A percentile compares a stretch with the other conserved stretches of the same genome.
Evolutionary conservation across 2,329 filamentous ascomycete genomes (phyloP).

Genomic region (Myotisia sp.): DNA sequence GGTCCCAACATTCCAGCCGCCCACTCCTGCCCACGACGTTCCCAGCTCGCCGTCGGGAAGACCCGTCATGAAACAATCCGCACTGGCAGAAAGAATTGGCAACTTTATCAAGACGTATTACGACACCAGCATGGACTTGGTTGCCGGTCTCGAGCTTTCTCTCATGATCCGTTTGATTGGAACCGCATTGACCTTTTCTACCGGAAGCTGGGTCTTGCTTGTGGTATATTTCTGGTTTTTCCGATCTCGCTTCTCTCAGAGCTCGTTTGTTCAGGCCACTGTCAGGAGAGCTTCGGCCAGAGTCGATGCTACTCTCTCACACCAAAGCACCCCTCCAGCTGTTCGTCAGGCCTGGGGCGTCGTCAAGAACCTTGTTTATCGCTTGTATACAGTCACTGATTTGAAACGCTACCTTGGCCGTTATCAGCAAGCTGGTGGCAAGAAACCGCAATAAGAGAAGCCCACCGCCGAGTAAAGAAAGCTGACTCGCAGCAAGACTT

Average conservation of each 20-base stretch:
- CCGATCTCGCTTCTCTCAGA: slow-evolving; percentile 78
- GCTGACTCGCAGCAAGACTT: background rate
- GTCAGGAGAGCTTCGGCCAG: slow-evolving; percentile 59
- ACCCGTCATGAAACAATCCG: slow-evolving; percentile 38
- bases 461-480: background rate
- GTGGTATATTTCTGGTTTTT: slow-evolving; percentile 81
- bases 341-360: slow-evolving; percentile 67
- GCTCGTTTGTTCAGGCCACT: slow-evolving; percentile 76
- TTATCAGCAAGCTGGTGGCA: slow-evolving; percentile 20
- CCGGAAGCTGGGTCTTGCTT: slow-evolving; percentile 79
- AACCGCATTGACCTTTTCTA: slow-evolving; percentile 73
- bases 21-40: slow-evolving; percentile 40
- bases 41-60: slow-evolving; percentile 42
- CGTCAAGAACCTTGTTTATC: slow-evolving; percentile 56
- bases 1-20: slow-evolving; percentile 69
- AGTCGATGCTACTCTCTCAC: slow-evolving; percentile 66
- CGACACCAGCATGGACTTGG: slow-evolving; percentile 85
- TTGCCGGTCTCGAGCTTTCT: slow-evolving; percentile 72
- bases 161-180: slow-evolving; percentile 74
- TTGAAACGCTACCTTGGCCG: slow-evolving; percentile 56
- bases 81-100: slow-evolving; percentile 69
- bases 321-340: slow-evolving; percentile 71
- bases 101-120: slow-evolving; percentile 97
- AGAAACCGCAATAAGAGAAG: slow-evolving; percentile 35
- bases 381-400: slow-evolving; percentile 69